Evolutionary conservation across 225 moss, liverwort and hornwort genomes (phyloP), one percentile per base, ranked within the genome.

Genomic region (Asterella californica): DNA sequence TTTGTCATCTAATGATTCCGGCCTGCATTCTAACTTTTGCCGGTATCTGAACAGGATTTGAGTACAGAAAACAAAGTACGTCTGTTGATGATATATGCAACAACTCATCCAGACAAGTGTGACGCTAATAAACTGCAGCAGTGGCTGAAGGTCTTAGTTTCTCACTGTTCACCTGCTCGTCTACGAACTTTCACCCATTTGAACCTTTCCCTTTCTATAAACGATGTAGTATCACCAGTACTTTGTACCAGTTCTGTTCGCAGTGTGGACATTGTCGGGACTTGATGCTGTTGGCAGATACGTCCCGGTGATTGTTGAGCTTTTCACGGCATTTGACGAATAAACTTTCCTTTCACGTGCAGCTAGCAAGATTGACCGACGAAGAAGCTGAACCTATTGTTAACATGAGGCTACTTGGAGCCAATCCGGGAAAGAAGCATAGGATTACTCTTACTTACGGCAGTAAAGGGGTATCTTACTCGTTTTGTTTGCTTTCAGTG

Each of bases 31-130:
- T 49, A 62, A 22, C 61, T 34, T 45, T 63, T 38, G 49, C 70
- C 1, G 19, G 32, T 73, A 9, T 46, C 72, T 76, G 9, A 79
- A 54, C 88, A 97, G 96, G 93, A 91, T 79, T 89, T 97, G 88
- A 81, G 84, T 76, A 85, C 85, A 80, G 94, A 90, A 61, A 88
- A 90, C 85, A 94, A 90, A 82, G 45, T 94, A 73, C 90, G 96
- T 36, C 90, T 97, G 67, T 83, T 97, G 57, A 84, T 97, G 83
- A 87, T 94, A 73, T 97, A 91, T 84, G 96, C 88, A 24, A 89
- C 91, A 47, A 93, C 93, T 2, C 91, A 94, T 83, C 96, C 96
- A 79, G 96, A 94, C 64, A 97, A 97, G 85, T 82, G 94, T 85
- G 96, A 93, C 67, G 87, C 88, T 70, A 83, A 80, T 24, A 94